Conservation (phyloP, 2,329 filamentous ascomycete species). For the Pyricularia pennisetigena region DNA sequence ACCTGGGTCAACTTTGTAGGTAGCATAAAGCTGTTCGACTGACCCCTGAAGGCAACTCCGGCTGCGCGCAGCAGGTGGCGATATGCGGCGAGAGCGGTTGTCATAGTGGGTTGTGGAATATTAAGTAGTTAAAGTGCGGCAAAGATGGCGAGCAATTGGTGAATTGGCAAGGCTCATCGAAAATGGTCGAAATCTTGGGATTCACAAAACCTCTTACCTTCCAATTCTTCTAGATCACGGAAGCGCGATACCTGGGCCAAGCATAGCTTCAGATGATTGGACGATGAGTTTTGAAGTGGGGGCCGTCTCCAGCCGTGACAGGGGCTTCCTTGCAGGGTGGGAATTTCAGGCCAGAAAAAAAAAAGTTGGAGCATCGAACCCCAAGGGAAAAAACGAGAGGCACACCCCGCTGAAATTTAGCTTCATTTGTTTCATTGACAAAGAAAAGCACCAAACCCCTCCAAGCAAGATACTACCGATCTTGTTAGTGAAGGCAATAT, state of each 20-base stretch:
- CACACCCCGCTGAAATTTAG: background rate
- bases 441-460: background rate
- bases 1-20: background rate
- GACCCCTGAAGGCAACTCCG: conserved; percentile 3
- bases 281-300: background rate
- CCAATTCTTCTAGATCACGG: background rate
- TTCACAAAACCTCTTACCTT: background rate
- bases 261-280: background rate
- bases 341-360: conserved; percentile 1
- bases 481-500: conserved; percentile 31
- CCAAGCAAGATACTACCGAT: background rate
- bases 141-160: background rate
- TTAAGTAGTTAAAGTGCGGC: background rate
- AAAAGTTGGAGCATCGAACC: background rate
- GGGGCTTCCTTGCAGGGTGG: background rate
- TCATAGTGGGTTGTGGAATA: background rate
- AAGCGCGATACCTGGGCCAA: background rate
- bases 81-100: background rate
- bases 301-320: background rate
- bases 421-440: background rate
- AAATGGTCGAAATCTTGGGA: background rate
- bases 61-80: conserved; percentile 3
- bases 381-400: conserved; percentile 10
- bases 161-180: background rate
- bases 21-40: background rate